Evolutionary conservation across 331 rosid species (phyloP), one percentile per base, ranked within the genome.

Genomic region (Malus hybrid): DNA sequence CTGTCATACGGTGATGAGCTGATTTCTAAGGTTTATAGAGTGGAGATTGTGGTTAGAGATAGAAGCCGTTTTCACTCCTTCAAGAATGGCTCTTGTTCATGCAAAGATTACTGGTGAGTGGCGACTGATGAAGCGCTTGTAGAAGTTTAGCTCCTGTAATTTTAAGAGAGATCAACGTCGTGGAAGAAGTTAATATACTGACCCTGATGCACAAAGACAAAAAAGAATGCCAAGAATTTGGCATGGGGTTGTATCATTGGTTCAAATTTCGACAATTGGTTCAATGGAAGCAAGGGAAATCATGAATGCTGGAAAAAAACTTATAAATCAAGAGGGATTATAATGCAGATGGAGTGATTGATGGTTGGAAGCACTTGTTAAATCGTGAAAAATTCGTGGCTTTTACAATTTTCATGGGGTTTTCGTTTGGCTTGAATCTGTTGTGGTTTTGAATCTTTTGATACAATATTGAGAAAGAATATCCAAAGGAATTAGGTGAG

Each of bases 31-130:
- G 86, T 91, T 50, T 90, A 90, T 82, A 71, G 73, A 68, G 83
- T 90, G 64, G 97, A 90, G 71, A 87, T 93, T 32, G 78, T 86
- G 50, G 86, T 91, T 73, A 87, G 98, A 82, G 96, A 93, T 76
- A 86, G 94, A 85, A 93, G 90, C 80, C 96, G 96, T 73, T 90
- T 91, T 88, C 97, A 93, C 82, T 88, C 85, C 10, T 91, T 93
- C 82, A 73, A 42, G 77, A 80, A 78, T 67, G 97, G 96, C 65
- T 65, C 82, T 63, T 90, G 98, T 77, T 91, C 98, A 62, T 89
- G 98, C 76, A 79, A 75, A 83, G 97, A 93, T 71, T 91, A 85
- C 81, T 93, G 97, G 97, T 91, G 83, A 88, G 42, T 56, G 32
- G 20, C 3, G 36, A 63, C 18, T 63, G 55, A 65, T 31, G 18